Conservation (phyloP, 2,329 filamentous ascomycete genomes). For the Pleomassaria siparia region DNA sequence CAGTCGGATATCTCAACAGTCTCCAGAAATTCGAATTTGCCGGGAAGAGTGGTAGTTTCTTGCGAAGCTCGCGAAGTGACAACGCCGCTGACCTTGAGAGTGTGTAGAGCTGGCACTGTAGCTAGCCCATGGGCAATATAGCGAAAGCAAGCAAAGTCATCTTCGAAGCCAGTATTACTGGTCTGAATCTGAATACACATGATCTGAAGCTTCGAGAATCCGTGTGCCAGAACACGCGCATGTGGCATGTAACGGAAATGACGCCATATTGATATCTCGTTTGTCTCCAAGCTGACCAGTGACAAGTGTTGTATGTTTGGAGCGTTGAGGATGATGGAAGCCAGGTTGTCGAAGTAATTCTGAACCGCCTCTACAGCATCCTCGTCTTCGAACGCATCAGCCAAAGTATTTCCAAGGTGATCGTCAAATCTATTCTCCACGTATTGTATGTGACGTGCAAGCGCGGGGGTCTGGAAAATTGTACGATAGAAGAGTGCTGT, state of each 20-base stretch:
- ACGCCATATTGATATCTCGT: conserved; percentile 24
- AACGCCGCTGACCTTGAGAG: conserved; percentile 18
- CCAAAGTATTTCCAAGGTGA: conserved; percentile 20
- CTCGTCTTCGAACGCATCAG: conserved; percentile 8
- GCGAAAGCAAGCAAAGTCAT: conserved; percentile 4
- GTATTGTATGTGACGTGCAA: conserved; percentile 19
- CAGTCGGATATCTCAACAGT: conserved; percentile 25
- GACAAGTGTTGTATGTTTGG: conserved; percentile 25
- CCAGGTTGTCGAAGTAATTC: conserved; percentile 24
- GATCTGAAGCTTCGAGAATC: conserved; percentile 16
- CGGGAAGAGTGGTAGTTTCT: neutral
- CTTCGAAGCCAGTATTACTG: neutral
- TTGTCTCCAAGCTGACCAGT: conserved; percentile 24
- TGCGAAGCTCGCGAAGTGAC: neutral
- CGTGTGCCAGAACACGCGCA: conserved; percentile 1
- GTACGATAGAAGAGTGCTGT: conserved; percentile 22
- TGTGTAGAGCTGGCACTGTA: conserved; percentile 11
- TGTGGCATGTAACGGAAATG: conserved; percentile 8
- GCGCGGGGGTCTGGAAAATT: conserved; percentile 3
- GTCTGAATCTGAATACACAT: conserved; percentile 22
- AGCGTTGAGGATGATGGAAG: conserved; percentile 14
- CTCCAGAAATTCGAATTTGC: conserved; percentile 13
- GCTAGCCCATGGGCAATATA: conserved; percentile 11
- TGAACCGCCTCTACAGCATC: conserved; percentile 7
- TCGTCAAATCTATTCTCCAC: conserved; percentile 30